A percentile compares a stretch with the other conserved stretches of the same genome.
These are phyloP conservation scores for Neurospora hispaniola DNA, from an alignment of 495 filamentous ascomycete genomes.

Conservation along the genomic window DNA sequence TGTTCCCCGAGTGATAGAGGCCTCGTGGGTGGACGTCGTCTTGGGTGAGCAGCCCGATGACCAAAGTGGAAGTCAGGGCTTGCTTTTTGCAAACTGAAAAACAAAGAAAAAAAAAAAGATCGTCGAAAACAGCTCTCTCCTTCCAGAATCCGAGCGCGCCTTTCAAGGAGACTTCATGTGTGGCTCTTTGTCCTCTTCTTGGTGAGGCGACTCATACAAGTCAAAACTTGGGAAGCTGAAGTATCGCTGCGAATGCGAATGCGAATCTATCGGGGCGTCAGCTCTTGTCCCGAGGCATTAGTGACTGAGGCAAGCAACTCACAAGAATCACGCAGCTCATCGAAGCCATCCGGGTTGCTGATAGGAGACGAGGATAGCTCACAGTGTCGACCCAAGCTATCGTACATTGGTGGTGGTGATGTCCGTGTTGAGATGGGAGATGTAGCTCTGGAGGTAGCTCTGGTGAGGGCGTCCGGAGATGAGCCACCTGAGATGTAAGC, in stretches of 20 bases:
- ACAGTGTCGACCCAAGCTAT: conserved; percentile 18
- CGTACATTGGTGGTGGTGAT: conserved; percentile 18
- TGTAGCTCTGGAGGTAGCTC: conserved; percentile 22
- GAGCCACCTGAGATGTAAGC: conserved; percentile 33
- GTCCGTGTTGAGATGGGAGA: conserved; percentile 27
- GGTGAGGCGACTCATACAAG: conserved; percentile 31
- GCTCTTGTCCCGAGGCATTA: not conserved
- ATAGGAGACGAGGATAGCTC: conserved; percentile 20
- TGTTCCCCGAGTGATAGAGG: not conserved
- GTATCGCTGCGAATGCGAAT: conserved; percentile 33
- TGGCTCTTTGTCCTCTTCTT: conserved; percentile 24
- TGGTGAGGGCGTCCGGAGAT: conserved; percentile 21
- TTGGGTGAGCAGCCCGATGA: not conserved
- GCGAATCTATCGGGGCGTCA: conserved; percentile 5
- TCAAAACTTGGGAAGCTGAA: conserved; percentile 51
- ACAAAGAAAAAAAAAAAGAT: not conserved
- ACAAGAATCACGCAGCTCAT: conserved; percentile 21
- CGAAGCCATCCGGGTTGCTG: conserved; percentile 19
- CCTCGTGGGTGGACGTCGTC: not conserved
- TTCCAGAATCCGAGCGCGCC: not conserved
- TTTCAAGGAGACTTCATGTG: conserved; percentile 21
- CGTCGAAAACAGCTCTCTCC: not conserved
- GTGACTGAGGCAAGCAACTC: not conserved
- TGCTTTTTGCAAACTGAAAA: not conserved
- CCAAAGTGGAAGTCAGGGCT: not conserved